Base-by-base conservation (phyloP, 176 grass and related monocot species). In the Oryza glaberrima region DNA sequence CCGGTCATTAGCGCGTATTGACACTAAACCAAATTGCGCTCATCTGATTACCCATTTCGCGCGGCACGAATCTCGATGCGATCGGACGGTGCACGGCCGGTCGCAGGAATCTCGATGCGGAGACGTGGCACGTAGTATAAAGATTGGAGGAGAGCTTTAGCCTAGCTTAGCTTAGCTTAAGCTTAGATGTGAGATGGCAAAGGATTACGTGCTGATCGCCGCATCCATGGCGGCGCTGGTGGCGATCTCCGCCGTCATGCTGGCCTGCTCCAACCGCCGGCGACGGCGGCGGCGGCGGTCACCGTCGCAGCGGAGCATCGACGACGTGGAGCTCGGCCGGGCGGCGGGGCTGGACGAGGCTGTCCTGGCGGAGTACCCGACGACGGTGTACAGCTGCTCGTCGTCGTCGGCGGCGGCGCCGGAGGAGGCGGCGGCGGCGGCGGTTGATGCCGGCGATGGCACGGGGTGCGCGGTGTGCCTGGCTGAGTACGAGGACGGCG, bases 401-500 rank as follows among this genome's bases (percentile, higher is more conserved):
- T 52, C 49, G 13, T 8, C 40, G 40, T 17, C 34, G 14, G 1
- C 32, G 60, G 3, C 40, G 40, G 23, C 25, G 14, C 2, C 32
- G 60, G 3, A 5, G 73, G 26, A 9, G 9, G 61, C 23, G 5
- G n/a, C 46, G 47, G 48, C 3, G 48, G 48, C 11, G 48, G 13
- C 3, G 48, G 48, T 13, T 16, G 15, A 17, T 14, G 49, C 17
- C 49, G 0, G 46, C 44, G 66, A 32, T 35, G 36, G 19, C 68
- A 43, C 48, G 40, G 35, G 16, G 36, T 94, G 92, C 76, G 61
- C 85, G 13, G 86, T 86, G 74, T 90, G 92, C 75, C 86, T 88
- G 32, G 79, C 45, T 25, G 84, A 89, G 5, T 89, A 91, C 73
- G 64, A 15, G 1, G 86, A 78, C 4, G 79, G 75, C 34, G 86